These are phyloP conservation scores for Helotiales sp. DNA, from an alignment of 2,329 filamentous ascomycete species.

Conservation along the genomic window DNA sequence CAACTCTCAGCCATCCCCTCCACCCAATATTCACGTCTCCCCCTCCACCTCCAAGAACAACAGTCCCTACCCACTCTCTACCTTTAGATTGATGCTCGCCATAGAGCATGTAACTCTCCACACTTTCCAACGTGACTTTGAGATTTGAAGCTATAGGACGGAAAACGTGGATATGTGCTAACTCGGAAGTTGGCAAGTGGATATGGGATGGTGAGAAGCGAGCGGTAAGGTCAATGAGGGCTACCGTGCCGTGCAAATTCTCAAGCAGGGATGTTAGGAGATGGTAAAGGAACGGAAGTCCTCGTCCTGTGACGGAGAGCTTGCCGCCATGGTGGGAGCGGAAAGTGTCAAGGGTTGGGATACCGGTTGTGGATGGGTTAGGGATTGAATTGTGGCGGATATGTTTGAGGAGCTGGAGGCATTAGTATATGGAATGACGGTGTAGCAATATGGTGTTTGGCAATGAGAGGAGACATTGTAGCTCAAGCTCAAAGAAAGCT, in stretches of 20 bases:
- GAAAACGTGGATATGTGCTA: constrained; percentile 35
- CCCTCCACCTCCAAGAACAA: constrained; percentile 30
- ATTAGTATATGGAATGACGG: background rate
- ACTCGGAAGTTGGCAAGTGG: constrained; percentile 2
- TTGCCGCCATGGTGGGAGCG: constrained; percentile 48
- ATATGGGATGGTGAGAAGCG: constrained; percentile 51
- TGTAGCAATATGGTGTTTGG: background rate
- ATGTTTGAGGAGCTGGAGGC: constrained; percentile 12
- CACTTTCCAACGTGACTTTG: constrained; percentile 22
- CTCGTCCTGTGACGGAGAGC: constrained; percentile 52
- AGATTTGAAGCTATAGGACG: constrained; percentile 20
- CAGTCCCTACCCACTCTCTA: constrained; percentile 30
- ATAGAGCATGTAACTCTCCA: constrained; percentile 34
- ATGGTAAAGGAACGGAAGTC: constrained; percentile 56
- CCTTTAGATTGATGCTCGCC: constrained; percentile 28
- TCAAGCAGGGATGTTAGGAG: constrained; percentile 53
- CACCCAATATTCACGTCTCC: constrained; percentile 23
- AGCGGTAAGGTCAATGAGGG: constrained; percentile 55
- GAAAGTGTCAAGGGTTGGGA: constrained; percentile 49
- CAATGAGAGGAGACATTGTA: background rate
- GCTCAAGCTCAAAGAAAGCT: too few species aligned
- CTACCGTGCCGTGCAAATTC: constrained; percentile 42
- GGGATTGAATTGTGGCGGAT: constrained; percentile 7
- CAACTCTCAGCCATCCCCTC: constrained; percentile 35
- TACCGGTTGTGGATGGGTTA: constrained; percentile 20